A percentile compares a stretch with the other conserved stretches of the same genome.
Evolutionary conservation across 352 stramenopile genomes (phyloP).

Genomic region (Phytophthora capsici): DNA sequence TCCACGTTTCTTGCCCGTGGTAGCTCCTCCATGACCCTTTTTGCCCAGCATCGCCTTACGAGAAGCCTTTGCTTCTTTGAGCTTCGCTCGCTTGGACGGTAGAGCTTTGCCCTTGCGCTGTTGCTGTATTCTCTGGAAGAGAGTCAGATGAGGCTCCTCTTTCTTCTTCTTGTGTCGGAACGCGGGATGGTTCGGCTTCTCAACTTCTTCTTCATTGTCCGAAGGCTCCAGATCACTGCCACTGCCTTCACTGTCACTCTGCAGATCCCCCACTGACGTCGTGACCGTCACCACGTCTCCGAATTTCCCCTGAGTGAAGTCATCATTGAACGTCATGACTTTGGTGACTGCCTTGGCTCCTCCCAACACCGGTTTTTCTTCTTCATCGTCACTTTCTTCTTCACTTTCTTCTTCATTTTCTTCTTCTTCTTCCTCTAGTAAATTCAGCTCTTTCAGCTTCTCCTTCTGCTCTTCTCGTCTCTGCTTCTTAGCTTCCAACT

Average conservation of each 20-base stretch:
- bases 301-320: conserved; percentile 87
- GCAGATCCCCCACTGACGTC: conserved; percentile 78
- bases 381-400: conserved; percentile 36
- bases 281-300: conserved; percentile 88
- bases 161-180: conserved; percentile 48
- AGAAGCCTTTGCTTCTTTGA: conserved; percentile 75
- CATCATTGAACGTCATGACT: conserved; percentile 82
- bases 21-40: conserved; percentile 32
- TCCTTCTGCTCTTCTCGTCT: conserved; percentile 83
- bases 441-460: conserved; percentile 62
- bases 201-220: conserved; percentile 49
- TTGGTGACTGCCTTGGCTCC: conserved; percentile 53
- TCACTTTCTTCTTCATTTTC: conserved; percentile 41
- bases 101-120: conserved; percentile 84
- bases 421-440: conserved; percentile 59
- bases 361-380: conserved; percentile 33
- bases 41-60: conserved; percentile 77
- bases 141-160: conserved; percentile 73
- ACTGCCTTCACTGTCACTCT: conserved; percentile 79
- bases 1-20: conserved; percentile 40
- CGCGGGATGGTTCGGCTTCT: conserved; percentile 27
- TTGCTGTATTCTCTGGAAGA: conserved; percentile 91
- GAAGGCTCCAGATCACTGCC: conserved; percentile 69
- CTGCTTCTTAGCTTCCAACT: conserved; percentile 84
- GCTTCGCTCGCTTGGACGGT: conserved; percentile 83